These are phyloP conservation scores for Ceratocystis variospora DNA, from an alignment of 2,329 filamentous ascomycete species.

Conservation along the genomic window DNA sequence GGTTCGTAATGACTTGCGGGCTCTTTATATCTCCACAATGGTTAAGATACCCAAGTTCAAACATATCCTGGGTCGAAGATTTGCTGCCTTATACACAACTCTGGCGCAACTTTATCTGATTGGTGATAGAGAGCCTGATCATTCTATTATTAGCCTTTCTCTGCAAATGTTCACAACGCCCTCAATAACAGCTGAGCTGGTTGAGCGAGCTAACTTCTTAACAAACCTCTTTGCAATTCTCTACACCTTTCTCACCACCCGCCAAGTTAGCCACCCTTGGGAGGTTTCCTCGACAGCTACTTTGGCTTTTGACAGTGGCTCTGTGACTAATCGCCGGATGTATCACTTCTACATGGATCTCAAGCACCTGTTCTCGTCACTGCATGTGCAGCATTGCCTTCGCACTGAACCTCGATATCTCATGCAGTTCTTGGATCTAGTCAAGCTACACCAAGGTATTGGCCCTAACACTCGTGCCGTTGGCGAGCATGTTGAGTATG, in stretches of 20 bases:
- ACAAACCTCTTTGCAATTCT: slow-evolving; percentile 91
- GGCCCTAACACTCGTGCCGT: slow-evolving; percentile 84
- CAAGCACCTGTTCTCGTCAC: slow-evolving; percentile 76
- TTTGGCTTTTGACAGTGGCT: slow-evolving; percentile 83
- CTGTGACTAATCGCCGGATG: slow-evolving; percentile 86
- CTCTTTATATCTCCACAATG: slow-evolving; percentile 91
- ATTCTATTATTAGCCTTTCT: slow-evolving; percentile 96
- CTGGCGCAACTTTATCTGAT: slow-evolving; percentile 91
- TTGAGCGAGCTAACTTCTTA: slow-evolving; percentile 88
- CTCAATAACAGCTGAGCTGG: slow-evolving; percentile 89
- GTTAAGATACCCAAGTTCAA: slow-evolving; percentile 95
- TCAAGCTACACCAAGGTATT: slow-evolving; percentile 93
- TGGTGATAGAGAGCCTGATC: slow-evolving; percentile 88
- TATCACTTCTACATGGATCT: slow-evolving; percentile 97
- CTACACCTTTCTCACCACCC: slow-evolving; percentile 90
- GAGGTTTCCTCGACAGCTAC: slow-evolving; percentile 77
- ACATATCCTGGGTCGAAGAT: slow-evolving; percentile 78
- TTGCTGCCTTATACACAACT: slow-evolving; percentile 86
- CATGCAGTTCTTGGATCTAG: slow-evolving; percentile 85
- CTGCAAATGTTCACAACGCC: slow-evolving; percentile 93
- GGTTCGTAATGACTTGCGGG: slow-evolving; percentile 73
- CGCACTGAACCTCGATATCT: slow-evolving; percentile 76
- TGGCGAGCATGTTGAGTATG: slow-evolving; percentile 94
- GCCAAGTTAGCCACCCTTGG: slow-evolving; percentile 88
- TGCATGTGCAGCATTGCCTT: slow-evolving; percentile 74